These are phyloP conservation scores for Neonectria neomacrospora DNA, from an alignment of 2,329 filamentous ascomycete genomes.

Conservation along the genomic window DNA sequence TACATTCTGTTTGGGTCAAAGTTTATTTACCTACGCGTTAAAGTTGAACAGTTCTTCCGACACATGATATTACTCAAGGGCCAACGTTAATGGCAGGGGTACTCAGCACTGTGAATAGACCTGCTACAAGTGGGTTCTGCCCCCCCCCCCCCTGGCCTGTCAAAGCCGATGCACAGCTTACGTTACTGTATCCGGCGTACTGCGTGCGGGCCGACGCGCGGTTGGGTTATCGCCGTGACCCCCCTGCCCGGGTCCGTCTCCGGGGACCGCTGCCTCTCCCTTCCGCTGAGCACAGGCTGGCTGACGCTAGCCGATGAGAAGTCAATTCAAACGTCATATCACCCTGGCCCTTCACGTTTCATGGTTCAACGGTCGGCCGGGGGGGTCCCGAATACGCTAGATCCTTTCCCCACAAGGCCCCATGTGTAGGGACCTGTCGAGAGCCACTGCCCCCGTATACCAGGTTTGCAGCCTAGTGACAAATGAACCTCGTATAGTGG, in stretches of 20 bases:
- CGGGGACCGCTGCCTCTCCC: not conserved
- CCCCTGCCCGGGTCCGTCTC: not conserved
- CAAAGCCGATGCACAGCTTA: too few relatives aligned
- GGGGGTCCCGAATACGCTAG: not conserved
- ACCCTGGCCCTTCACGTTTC: not conserved
- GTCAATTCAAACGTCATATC: not conserved
- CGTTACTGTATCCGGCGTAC: not conserved
- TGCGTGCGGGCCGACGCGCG: too few relatives aligned
- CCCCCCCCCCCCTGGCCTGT: not conserved
- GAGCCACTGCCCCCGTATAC: not conserved
- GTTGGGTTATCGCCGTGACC: not conserved
- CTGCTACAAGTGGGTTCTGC: too few relatives aligned
- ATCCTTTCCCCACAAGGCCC: not conserved
- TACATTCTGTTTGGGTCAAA: too few relatives aligned
- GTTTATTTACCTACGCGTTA: too few relatives aligned
- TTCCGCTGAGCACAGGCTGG: not conserved
- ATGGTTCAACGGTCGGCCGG: not conserved
- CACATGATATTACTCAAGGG: too few relatives aligned
- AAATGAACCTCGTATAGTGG: conserved; percentile 1
- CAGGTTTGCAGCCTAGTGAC: not conserved
- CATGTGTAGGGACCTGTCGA: not conserved
- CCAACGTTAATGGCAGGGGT: too few relatives aligned
- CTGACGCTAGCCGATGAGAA: not conserved
- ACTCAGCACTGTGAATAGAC: too few relatives aligned
- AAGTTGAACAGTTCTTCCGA: too few relatives aligned